phyloP scores from a whole-genome alignment of 2,329 filamentous ascomycete genomes.

The Corynespora cassiicola region DNA sequence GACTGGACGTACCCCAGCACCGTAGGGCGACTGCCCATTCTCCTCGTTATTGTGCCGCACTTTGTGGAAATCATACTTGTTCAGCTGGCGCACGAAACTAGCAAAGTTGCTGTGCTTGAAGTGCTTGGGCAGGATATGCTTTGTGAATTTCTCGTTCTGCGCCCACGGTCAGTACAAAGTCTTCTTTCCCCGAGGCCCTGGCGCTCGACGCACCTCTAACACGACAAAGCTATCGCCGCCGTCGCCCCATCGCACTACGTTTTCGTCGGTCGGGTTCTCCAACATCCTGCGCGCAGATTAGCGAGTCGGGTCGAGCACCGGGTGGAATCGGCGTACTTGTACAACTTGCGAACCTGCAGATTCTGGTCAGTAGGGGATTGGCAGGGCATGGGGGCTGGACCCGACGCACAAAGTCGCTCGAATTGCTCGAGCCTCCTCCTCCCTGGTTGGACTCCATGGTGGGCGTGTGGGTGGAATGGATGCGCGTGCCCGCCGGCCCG shows the following conservation, averaged over 20 bases:
- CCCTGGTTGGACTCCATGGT: slow-evolving; percentile 42
- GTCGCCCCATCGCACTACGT: slow-evolving; percentile 94
- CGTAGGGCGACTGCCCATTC: slow-evolving; percentile 80
- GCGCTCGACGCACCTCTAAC: slow-evolving; percentile 72
- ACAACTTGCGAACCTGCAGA: slow-evolving; percentile 91
- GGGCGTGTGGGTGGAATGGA: slow-evolving; percentile 3
- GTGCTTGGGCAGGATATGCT: slow-evolving; percentile 94
- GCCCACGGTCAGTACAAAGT: slow-evolving; percentile 19
- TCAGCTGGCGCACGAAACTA: slow-evolving; percentile 92
- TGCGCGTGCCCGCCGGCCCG: no score
- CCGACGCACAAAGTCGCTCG: slow-evolving; percentile 89
- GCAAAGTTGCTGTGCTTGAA: slow-evolving; percentile 99
- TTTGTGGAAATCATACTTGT: slow-evolving; percentile 99
- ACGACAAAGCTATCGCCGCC: slow-evolving; percentile 97
- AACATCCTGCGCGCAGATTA: slow-evolving; percentile 74
- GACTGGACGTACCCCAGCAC: slow-evolving; percentile 68
- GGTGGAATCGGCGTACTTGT: slow-evolving; percentile 69
- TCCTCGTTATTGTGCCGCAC: slow-evolving; percentile 91
- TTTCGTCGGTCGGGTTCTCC: slow-evolving; percentile 90
- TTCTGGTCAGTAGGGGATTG: slow-evolving; percentile 23
- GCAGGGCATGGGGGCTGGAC: slow-evolving; percentile 7
- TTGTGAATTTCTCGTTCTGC: slow-evolving; percentile 97
- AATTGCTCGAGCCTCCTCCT: slow-evolving; percentile 71
- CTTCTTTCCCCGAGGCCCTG: not conserved
- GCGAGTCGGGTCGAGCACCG: slow-evolving; percentile 23